Evolutionary conservation across 2,329 filamentous ascomycete species (phyloP).

Genomic region (Purpureocillium takamizusanense): DNA sequence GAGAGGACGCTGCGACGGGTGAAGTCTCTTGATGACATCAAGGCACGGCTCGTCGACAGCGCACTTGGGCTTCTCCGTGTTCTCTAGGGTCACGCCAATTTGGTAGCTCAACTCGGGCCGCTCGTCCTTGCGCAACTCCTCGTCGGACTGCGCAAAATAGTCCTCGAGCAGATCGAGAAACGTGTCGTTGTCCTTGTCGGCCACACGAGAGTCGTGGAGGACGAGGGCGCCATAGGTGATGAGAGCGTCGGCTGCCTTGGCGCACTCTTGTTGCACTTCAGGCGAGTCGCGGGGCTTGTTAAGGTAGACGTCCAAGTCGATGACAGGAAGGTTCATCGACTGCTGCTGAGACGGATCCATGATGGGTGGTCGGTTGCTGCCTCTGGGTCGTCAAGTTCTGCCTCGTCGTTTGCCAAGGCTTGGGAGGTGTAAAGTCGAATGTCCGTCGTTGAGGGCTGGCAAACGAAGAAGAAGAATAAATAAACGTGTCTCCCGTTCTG

Average conservation of each 20-base stretch:
- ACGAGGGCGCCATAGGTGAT: constrained; percentile 52
- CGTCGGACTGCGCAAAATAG: constrained; percentile 51
- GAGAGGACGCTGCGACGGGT: constrained; percentile 45
- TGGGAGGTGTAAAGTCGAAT: neutral
- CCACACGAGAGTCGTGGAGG: constrained; percentile 50
- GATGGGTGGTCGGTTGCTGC: neutral
- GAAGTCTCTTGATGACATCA: constrained; percentile 44
- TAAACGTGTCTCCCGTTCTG: neutral
- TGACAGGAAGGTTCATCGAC: constrained; percentile 48
- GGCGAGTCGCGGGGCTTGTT: constrained; percentile 30
- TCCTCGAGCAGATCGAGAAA: constrained; percentile 56
- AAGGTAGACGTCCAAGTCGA: constrained; percentile 51
- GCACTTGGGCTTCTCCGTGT: constrained; percentile 56
- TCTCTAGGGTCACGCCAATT: constrained; percentile 52
- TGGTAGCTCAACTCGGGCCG: constrained; percentile 51
- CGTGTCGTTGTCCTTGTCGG: constrained; percentile 42
- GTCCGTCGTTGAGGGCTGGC: neutral
- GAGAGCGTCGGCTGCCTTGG: constrained; percentile 44
- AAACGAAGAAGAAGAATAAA: too few relatives aligned
- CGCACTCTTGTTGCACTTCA: constrained; percentile 40
- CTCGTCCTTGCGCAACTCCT: constrained; percentile 38
- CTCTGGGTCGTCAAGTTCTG: too few relatives aligned
- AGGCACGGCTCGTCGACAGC: constrained; percentile 53
- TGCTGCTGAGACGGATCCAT: constrained; percentile 17
- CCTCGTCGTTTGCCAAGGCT: too few relatives aligned